Evolutionary conservation across 768 basidiomycete species (phyloP), one percentile per base, ranked within the genome.

Genomic region (Serendipita sp.): DNA sequence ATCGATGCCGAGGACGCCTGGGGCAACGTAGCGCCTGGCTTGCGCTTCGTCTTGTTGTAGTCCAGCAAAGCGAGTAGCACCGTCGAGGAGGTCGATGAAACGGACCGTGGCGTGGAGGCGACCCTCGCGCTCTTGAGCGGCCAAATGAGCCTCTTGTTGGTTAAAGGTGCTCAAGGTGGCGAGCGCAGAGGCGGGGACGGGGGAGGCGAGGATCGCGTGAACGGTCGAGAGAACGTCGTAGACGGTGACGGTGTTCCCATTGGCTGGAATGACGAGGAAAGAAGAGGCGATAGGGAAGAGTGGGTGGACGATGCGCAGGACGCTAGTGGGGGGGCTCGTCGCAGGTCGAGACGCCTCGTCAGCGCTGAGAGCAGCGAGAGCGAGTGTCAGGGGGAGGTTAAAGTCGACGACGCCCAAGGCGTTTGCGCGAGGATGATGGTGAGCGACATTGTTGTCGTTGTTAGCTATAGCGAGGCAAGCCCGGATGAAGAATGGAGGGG

Each of bases 241-340:
- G 24, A 58, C 53, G 53, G 53, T 58, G 24, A 58, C 53, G 53
- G 28, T n/a, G 53, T 33, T 33, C 11, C 24, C 22, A 33, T 17
- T 22, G 22, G 20, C 4, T 9, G 22, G 53, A n/a, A 9, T 22
- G 26, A 28, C n/a, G 9, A 7, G 26, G 24, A 31, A 13, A 24
- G n/a, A n/a, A n/a, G 14, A 24, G 24, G 22, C 11, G 53, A 58
- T 2, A 7, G 53, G 53, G 24, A 58, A 33, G 24, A 33, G 31
- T n/a, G 53, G 53, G 24, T 22, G 30, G 53, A 58, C 53, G 53
- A 58, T 58, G 53, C 53, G 53, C 31, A 58, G 24, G 53, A 24
- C 17, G 22, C 28, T 22, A 11, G 53, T 58, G 17, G 53, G 17
- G 24, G 53, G 53, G 22, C 22, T 24, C 17, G 53, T 58, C 22